Conservation (phyloP, 2,329 filamentous ascomycete genomes). For the Alternaria arborescens region DNA sequence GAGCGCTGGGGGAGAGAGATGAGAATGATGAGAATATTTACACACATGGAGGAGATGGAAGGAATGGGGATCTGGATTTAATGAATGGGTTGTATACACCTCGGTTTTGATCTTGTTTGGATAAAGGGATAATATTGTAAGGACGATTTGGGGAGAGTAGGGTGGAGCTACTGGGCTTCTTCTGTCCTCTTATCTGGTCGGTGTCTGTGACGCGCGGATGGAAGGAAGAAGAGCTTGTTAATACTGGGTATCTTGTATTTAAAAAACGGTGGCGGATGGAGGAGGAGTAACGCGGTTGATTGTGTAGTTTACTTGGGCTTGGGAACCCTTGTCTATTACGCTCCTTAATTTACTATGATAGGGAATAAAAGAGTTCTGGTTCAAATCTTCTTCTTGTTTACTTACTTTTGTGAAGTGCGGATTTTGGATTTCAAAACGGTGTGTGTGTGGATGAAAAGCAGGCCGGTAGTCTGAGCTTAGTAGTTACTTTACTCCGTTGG, state of each 20-base stretch:
- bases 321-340: conserved; percentile 33
- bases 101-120: background rate
- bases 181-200: no score
- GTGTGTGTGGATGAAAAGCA: no score
- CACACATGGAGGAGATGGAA: background rate
- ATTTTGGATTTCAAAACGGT: no score
- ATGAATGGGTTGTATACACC: conserved; percentile 18
- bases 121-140: background rate
- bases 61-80: background rate
- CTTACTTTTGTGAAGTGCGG: no score
- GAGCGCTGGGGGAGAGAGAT: background rate
- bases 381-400: background rate
- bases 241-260: conserved; percentile 6
- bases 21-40: no score
- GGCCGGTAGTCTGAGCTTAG: no score
- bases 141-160: background rate
- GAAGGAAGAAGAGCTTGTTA: background rate
- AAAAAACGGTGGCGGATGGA: background rate
- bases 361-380: background rate
- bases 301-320: conserved; percentile 26
- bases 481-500: no score
- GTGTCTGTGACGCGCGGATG: conserved; percentile 20
- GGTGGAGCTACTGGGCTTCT: conserved; percentile 4
- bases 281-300: conserved; percentile 6
- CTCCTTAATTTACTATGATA: conserved; percentile 27